A percentile compares a stretch with the other conserved stretches of the same genome.
Evolutionary conservation across 2,329 filamentous ascomycete species (phyloP).

Genomic region (Diaporthe longicolla): DNA sequence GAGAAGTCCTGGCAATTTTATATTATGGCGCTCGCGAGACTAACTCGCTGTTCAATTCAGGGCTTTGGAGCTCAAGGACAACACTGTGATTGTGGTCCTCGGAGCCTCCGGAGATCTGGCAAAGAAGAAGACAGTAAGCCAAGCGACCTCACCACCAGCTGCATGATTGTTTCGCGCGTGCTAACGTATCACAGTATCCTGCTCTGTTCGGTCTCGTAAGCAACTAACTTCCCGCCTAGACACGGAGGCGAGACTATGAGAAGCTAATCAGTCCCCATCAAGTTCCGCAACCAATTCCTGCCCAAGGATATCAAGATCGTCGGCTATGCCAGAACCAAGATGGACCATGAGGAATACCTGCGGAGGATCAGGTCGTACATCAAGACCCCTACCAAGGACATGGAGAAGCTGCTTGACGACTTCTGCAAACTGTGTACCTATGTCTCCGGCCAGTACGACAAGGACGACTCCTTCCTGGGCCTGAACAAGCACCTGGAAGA

Average conservation of each 20-base stretch:
- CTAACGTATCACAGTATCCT: conserved; percentile 78
- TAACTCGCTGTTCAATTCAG: conserved; percentile 64
- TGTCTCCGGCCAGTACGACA: conserved; percentile 96
- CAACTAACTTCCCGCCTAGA: conserved; percentile 48
- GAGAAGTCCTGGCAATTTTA: neutral
- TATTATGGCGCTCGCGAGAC: conserved; percentile 48
- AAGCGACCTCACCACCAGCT: conserved; percentile 41
- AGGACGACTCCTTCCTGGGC: conserved; percentile 92
- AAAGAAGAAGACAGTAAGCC: conserved; percentile 97
- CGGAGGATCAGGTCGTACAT: conserved; percentile 97
- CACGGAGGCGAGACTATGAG: conserved; percentile 7
- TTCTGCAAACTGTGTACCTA: conserved; percentile 93
- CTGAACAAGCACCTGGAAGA: conserved; percentile 89
- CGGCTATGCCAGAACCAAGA: conserved; percentile 99
- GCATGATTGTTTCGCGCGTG: conserved; percentile 41
- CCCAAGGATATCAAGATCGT: conserved; percentile 97
- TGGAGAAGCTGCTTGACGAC: conserved; percentile 93
- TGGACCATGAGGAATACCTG: conserved; percentile 97
- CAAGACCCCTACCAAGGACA: conserved; percentile 97
- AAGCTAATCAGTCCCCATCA: conserved; percentile 45
- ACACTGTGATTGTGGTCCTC: conserved; percentile 96
- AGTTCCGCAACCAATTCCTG: conserved; percentile 99
- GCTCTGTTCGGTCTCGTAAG: conserved; percentile 97
- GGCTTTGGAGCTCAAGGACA: conserved; percentile 95
- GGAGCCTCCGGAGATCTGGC: conserved; percentile 97